Evolutionary conservation across 208 protist species (phyloP), one percentile per base, ranked within the genome.

Genomic region (Acanthamoeba sp.): DNA sequence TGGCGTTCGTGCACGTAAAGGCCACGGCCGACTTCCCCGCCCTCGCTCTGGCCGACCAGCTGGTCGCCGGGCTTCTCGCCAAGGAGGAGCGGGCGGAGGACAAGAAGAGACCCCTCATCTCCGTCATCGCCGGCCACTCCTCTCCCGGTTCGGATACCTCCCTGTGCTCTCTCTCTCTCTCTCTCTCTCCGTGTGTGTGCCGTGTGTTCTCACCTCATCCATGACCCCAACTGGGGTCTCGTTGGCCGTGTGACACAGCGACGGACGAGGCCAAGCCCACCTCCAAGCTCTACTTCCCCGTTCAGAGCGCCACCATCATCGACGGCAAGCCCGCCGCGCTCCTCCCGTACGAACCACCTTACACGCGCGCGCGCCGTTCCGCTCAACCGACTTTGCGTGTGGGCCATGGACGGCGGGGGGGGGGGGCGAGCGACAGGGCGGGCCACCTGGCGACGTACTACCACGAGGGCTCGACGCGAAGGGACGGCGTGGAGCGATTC

Each of bases 381-480:
- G 14, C 62, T 69, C 29, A 36, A 22, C 29, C 9, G 29, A 69
- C 62, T n/a, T n/a, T n/a, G n/a, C n/a, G n/a, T n/a, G n/a, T n/a
- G n/a, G n/a, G n/a, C n/a, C n/a, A n/a, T n/a, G n/a, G n/a, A n/a
- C n/a, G n/a, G n/a, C n/a, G n/a, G n/a, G n/a, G n/a, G n/a, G n/a
- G n/a, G n/a, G n/a, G n/a, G n/a, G n/a, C n/a, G n/a, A n/a, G 55
- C 55, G 22, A 22, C 24, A 62, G 55, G 69, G 38, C 38, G 10
- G 78, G 27, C 16, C 78, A 40, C 34, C 48, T 87, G 40, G 78
- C 78, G 20, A 87, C 78, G 12, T 87, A 87, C 42, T 87, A 55
- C 78, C 42, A 55, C 42, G 42, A 87, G 48, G 78, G 78, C 10
- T 16, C 48, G 78, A 87, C 78, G 78, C 78, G 78, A 87, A 22